A percentile compares a stretch with the other conserved stretches of the same genome.
phyloP scores from a whole-genome alignment of 257 asterid genomes.

The Osmanthus fragrans region DNA sequence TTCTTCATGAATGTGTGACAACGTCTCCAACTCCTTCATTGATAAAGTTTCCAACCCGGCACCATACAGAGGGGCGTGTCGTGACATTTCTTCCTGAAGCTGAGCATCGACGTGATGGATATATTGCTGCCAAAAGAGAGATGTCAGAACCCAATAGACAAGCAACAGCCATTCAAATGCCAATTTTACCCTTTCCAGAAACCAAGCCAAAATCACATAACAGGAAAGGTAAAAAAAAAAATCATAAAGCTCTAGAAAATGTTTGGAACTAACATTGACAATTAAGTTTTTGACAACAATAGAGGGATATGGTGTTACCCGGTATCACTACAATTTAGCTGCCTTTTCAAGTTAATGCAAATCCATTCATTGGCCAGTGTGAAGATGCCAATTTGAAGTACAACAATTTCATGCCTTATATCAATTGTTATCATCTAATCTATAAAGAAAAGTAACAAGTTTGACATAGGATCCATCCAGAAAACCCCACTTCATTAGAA shows the following conservation, averaged over 20 bases:
- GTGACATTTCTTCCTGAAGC: conserved; percentile 94
- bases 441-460: neutral
- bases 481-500: neutral
- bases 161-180: neutral
- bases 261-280: neutral
- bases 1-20: conserved; percentile 89
- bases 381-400: neutral
- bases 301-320: neutral
- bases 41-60: conserved; percentile 86
- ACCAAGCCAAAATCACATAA: neutral
- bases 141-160: neutral
- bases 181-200: neutral
- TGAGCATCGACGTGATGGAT: conserved; percentile 74
- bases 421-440: neutral
- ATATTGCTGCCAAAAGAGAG: conserved; percentile 63
- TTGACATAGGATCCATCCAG: neutral
- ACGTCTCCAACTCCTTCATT: conserved; percentile 85
- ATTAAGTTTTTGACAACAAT: neutral
- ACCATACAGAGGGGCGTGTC: conserved; percentile 96
- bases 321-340: neutral
- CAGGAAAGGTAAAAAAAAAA: neutral
- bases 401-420: neutral
- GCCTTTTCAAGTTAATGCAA: neutral
- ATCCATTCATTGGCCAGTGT: neutral
- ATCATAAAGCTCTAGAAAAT: neutral